Conservation (phyloP, 2,329 filamentous ascomycete genomes). For the Rugonectria rugulosa region DNA sequence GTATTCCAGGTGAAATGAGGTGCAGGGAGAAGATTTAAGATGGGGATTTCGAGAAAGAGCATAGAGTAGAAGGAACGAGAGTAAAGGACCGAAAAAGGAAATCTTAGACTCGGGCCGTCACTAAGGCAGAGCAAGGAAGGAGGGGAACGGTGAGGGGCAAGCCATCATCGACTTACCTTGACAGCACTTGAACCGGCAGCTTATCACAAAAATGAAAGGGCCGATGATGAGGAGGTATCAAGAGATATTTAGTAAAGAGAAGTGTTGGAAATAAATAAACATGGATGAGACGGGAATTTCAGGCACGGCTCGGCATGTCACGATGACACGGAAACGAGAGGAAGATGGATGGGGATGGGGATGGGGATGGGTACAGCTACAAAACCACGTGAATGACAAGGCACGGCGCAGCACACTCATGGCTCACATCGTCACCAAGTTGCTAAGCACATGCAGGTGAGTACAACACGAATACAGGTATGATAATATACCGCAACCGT, state of each 20-base stretch:
- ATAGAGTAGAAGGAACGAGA: conserved; percentile 21
- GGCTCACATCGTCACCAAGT: too few relatives aligned
- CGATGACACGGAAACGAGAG: neutral
- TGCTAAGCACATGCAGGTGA: too few relatives aligned
- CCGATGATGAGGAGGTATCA: too few relatives aligned
- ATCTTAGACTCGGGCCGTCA: too few relatives aligned
- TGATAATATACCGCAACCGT: conserved; percentile 17
- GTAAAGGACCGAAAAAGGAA: too few relatives aligned
- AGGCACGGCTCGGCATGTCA: neutral
- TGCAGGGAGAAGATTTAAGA: neutral
- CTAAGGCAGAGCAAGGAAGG: conserved; percentile 1
- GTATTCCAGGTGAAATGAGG: neutral
- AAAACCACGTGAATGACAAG: conserved; percentile 7
- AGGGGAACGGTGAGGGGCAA: conserved; percentile 26
- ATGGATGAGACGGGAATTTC: neutral
- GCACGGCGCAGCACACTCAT: too few relatives aligned
- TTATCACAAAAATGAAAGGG: too few relatives aligned
- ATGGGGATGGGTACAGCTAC: too few relatives aligned
- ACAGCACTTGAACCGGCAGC: too few relatives aligned
- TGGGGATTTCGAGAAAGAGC: neutral
- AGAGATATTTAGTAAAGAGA: neutral
- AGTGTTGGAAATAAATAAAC: neutral
- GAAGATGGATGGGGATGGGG: neutral
- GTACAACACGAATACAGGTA: too few relatives aligned
- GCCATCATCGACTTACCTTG: conserved; percentile 12